These are phyloP conservation scores for Epichloe coenophiala DNA, from an alignment of 2,329 filamentous ascomycete species.

Conservation along the genomic window DNA sequence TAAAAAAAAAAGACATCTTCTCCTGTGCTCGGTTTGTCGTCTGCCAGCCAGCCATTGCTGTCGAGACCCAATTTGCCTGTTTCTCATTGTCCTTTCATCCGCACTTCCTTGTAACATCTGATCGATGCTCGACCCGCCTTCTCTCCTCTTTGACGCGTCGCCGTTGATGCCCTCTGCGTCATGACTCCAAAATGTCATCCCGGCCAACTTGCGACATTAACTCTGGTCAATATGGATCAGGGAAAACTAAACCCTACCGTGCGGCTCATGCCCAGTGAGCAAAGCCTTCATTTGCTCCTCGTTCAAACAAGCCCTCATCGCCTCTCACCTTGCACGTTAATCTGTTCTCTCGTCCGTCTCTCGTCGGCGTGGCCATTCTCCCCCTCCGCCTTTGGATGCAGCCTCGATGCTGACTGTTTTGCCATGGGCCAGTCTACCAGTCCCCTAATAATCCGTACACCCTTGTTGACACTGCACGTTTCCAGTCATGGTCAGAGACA, in stretches of 20 bases:
- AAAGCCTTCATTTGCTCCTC: neutral
- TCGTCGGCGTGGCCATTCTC: neutral
- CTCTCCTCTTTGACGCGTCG: neutral
- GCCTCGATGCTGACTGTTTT: neutral
- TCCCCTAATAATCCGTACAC: no score
- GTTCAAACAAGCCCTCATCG: neutral
- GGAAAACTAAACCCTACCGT: neutral
- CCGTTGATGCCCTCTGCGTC: neutral
- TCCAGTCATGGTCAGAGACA: neutral
- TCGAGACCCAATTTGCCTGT: neutral
- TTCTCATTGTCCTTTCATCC: neutral
- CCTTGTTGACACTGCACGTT: no score
- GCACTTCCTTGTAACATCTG: neutral
- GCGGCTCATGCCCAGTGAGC: neutral
- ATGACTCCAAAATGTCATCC: neutral
- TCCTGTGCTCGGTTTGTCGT: neutral
- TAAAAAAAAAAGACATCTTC: no score
- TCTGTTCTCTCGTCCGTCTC: neutral
- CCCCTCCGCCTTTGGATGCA: neutral
- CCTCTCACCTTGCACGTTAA: neutral
- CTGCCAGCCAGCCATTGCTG: neutral
- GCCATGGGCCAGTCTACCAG: no score
- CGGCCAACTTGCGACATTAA: neutral
- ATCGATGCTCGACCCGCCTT: neutral
- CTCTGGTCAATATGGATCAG: neutral